A percentile compares a stretch with the other conserved stretches of the same genome.
phyloP scores from a whole-genome alignment of 2,329 filamentous ascomycete species.

The Fusarium sublunatum region DNA sequence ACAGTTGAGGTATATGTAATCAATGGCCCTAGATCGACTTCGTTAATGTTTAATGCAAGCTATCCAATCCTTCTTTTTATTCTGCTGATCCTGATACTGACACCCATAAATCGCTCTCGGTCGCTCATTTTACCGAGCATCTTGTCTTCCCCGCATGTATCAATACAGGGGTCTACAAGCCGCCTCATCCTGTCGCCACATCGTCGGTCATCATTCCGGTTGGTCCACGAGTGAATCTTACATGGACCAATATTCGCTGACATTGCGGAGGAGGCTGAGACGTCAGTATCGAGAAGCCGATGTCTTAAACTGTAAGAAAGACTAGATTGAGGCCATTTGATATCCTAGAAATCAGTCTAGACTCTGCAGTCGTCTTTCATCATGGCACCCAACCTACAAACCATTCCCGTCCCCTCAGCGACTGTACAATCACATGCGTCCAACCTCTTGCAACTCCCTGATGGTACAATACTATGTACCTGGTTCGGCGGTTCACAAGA shows the following conservation, averaged over 20 bases:
- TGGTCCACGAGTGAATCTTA: conserved; percentile 1
- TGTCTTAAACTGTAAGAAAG: conserved; percentile 1
- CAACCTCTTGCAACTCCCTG: conserved; percentile 55
- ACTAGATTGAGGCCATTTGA: not conserved
- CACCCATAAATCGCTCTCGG: not conserved
- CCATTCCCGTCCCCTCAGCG: conserved; percentile 49
- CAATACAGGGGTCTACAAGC: not conserved
- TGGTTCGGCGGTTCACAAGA: conserved; percentile 61
- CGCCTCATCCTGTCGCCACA: not conserved
- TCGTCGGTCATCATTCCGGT: conserved; percentile 27
- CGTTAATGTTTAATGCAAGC: not conserved
- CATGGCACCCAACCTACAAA: conserved; percentile 28
- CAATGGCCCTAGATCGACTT: rapidly evolving
- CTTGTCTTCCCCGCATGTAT: conserved; percentile 19
- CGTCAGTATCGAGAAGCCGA: not conserved
- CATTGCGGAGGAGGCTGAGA: conserved; percentile 5
- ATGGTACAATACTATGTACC: conserved; percentile 55
- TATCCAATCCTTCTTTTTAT: conserved; percentile 7
- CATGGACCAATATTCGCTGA: conserved; percentile 14
- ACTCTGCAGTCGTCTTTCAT: not conserved
- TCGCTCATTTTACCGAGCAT: conserved; percentile 25
- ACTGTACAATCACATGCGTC: conserved; percentile 59
- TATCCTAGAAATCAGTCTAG: not conserved
- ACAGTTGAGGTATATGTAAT: not conserved
- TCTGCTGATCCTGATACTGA: rapidly evolving